Evolutionary conservation across 1,139 yeast species (phyloP), one percentile per base, ranked within the genome.

Genomic region (Debaryomyces robertsiae): DNA sequence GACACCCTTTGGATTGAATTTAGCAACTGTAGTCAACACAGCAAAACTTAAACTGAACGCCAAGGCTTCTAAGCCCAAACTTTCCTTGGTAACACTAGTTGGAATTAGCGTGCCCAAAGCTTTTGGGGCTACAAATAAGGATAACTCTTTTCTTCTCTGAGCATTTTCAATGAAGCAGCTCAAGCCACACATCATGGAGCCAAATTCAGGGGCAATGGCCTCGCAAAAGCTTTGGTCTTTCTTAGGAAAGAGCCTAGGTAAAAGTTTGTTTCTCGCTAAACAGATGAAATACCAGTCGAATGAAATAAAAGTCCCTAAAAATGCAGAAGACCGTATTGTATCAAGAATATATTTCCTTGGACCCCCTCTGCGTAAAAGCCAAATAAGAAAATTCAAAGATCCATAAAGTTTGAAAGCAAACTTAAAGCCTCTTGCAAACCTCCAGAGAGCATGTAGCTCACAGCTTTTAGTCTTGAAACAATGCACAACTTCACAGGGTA

Each of bases 251-350:
- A 49, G 22, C 15, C 16, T 15, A 6, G 71, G 69, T 1, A 69
- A 62, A 3, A 65, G 34, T 28, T 69, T 40, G 6, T 67, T 59
- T 23, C 76, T 49, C 9, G 58, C 60, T 9, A 65, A 46, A 42
- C 77, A 71, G 9, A 69, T 69, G 3, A 60, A 58, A 46, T 65
- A 65, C 74, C 76, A 71, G 42, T 60, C 57, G 16, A 69, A 54
- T 6, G 60, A 55, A 11, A 67, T 66, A 41, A 63, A 69, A 3
- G 61, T 33, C 7, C 67, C 71, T 33, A 71, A 51, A 47, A 71
- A 71, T 11, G 64, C 53, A 9, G 74, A 60, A 3, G 75, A 70
- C 13, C 71, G 48, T 3, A 55, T 39, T 2, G 58, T 45, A 32
- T 47, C 46, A 5, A 33, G n/a, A n/a, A 53, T 31, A 15, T 45